Conservation (phyloP, 2,329 filamentous ascomycete genomes). For the Colletotrichum australisinense region DNA sequence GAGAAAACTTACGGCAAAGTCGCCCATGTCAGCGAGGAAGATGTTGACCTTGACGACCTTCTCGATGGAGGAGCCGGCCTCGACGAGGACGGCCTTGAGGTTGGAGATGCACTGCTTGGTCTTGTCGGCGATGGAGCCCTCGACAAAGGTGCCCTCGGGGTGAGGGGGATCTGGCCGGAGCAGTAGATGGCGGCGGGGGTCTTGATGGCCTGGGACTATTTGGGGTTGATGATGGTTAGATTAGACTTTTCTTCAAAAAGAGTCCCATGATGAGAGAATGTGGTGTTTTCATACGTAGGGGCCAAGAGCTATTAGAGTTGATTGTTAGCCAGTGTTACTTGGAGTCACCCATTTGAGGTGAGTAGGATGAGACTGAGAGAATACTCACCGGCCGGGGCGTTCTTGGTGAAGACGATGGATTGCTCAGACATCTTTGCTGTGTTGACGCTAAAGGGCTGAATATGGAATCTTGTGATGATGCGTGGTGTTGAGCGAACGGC, state of each 20-base stretch:
- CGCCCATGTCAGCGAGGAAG: slow-evolving; percentile 90
- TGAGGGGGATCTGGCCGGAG: slow-evolving; percentile 79
- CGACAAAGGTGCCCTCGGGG: slow-evolving; percentile 65
- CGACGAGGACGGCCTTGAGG: slow-evolving; percentile 84
- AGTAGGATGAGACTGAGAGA: no score
- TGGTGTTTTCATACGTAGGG: slow-evolving; percentile 66
- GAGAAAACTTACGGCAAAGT: slow-evolving; percentile 79
- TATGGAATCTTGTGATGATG: slow-evolving; percentile 7
- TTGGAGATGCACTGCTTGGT: slow-evolving; percentile 77
- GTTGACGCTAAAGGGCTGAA: slow-evolving; percentile 22
- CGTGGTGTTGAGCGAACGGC: not conserved
- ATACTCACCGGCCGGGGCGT: slow-evolving; percentile 68
- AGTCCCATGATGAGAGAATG: slow-evolving; percentile 16
- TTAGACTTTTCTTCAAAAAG: not conserved
- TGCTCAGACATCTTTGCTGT: slow-evolving; percentile 40
- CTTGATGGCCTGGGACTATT: slow-evolving; percentile 74
- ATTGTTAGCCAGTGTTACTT: slow-evolving; percentile 20
- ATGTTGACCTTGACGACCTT: slow-evolving; percentile 93
- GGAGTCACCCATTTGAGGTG: no score
- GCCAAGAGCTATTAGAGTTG: slow-evolving; percentile 61
- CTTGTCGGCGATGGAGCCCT: slow-evolving; percentile 72
- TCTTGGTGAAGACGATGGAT: slow-evolving; percentile 66
- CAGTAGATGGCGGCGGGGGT: slow-evolving; percentile 74
- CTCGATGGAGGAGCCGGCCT: slow-evolving; percentile 80
- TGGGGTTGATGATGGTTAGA: slow-evolving; percentile 33